A percentile compares a stretch with the other conserved stretches of the same genome.
Conservation (phyloP, 2,329 filamentous ascomycete genomes). For the Onygenales sp. region DNA sequence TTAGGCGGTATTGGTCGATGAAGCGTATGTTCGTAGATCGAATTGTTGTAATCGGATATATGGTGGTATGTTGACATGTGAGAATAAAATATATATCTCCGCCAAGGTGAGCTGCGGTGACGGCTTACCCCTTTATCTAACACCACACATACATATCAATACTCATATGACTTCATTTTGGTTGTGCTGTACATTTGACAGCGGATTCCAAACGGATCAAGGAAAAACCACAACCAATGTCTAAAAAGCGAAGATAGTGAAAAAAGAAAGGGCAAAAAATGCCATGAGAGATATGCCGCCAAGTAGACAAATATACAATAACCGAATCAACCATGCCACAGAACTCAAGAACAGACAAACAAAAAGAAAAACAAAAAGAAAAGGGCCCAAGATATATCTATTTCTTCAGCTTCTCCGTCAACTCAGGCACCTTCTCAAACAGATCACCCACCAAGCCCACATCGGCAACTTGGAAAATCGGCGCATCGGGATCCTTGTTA, state of each 20-base stretch:
- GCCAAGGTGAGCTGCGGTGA: too few species aligned
- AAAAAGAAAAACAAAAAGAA: not conserved
- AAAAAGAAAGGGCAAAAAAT: not conserved
- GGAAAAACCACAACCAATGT: not conserved
- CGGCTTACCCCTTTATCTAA: not conserved
- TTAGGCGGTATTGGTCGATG: too few species aligned
- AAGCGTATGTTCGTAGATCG: too few species aligned
- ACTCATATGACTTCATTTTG: not conserved
- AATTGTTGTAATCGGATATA: too few species aligned
- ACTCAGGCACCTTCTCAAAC: slow-evolving; percentile 89
- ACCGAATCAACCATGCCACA: not conserved
- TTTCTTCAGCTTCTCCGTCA: slow-evolving; percentile 86
- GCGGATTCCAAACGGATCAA: not conserved
- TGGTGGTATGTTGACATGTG: too few species aligned
- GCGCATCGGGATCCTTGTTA: slow-evolving; percentile 94
- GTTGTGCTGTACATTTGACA: not conserved
- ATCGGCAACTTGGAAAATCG: slow-evolving; percentile 97
- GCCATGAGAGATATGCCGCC: not conserved
- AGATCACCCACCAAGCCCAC: slow-evolving; percentile 91
- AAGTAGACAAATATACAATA: not conserved
- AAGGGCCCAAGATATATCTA: slow-evolving; percentile 1
- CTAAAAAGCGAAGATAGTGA: not conserved
- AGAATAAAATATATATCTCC: too few species aligned
- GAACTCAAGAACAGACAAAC: not conserved
- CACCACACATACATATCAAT: not conserved